A percentile compares a stretch with the other conserved stretches of the same genome.
phyloP scores from a whole-genome alignment of 768 basidiomycete species.

The Kwoniella shandongensis region DNA sequence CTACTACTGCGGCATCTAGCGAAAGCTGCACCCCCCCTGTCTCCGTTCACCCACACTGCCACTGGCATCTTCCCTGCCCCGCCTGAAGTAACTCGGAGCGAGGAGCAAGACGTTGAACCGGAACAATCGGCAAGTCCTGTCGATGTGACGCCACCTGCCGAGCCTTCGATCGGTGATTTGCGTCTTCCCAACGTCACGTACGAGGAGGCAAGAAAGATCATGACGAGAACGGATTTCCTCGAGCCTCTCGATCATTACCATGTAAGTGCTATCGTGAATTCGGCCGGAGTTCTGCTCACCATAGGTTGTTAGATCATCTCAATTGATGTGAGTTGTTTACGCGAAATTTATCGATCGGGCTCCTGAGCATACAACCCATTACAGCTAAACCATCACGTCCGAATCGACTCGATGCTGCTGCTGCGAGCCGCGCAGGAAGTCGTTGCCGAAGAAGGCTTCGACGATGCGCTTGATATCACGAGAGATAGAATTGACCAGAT shows the following conservation, averaged over 20 bases:
- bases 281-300: conserved; percentile 54
- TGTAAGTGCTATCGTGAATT: conserved; percentile 54
- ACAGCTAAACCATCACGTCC: conserved; percentile 71
- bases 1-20: conserved; percentile 73
- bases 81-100: not conserved
- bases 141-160: conserved; percentile 61
- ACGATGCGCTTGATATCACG: conserved; percentile 71
- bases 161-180: conserved; percentile 56
- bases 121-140: conserved; percentile 54
- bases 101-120: not conserved
- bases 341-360: not conserved
- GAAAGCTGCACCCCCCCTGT: conserved; percentile 41
- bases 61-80: not conserved
- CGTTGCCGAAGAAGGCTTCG: conserved; percentile 72
- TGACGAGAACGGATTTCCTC: conserved; percentile 80
- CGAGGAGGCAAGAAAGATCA: conserved; percentile 74
- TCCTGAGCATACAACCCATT: conserved; percentile 7
- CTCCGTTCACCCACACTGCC: conserved; percentile 2
- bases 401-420: conserved; percentile 75
- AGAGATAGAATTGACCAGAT: conserved; percentile 79
- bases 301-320: conserved; percentile 72
- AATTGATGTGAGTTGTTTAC: conserved; percentile 64
- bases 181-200: conserved; percentile 45
- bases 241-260: conserved; percentile 57
- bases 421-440: conserved; percentile 71